A percentile compares a stretch with the other conserved stretches of the same genome.
Evolutionary conservation across 2,329 filamentous ascomycete species (phyloP).

Genomic region (Trichocomaceae sp.): DNA sequence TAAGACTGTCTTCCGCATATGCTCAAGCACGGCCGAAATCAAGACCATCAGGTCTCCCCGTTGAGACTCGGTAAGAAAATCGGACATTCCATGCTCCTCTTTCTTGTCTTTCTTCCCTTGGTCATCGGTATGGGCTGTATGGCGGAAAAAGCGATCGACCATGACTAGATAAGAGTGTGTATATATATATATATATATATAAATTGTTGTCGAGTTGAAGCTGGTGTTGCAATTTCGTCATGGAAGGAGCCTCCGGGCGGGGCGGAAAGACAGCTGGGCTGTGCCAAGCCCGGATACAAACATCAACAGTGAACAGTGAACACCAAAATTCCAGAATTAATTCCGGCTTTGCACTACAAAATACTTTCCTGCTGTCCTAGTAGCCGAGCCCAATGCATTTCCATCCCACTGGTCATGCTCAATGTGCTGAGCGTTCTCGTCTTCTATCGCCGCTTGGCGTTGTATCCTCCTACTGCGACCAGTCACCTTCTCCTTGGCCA

Average conservation of each 20-base stretch:
- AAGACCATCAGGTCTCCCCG: conserved; percentile 38
- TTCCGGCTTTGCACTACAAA: conserved; percentile 61
- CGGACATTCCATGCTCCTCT: conserved; percentile 35
- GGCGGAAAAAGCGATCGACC: neutral
- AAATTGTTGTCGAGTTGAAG: neutral
- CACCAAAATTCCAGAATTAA: neutral
- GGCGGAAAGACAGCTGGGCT: neutral
- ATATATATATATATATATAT: no score
- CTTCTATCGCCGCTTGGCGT: conserved; percentile 20
- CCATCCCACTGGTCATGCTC: conserved; percentile 56
- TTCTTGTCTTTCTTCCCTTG: conserved; percentile 13
- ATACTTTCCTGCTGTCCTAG: conserved; percentile 61
- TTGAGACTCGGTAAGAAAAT: conserved; percentile 36
- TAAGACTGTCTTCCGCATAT: conserved; percentile 35
- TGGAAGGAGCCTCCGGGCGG: neutral
- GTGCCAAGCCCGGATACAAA: neutral
- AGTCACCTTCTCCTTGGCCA: conserved; percentile 36
- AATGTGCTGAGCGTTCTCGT: conserved; percentile 24
- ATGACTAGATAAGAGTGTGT: neutral
- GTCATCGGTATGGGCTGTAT: conserved; percentile 7
- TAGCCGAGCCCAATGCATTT: conserved; percentile 62
- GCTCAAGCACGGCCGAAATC: conserved; percentile 33
- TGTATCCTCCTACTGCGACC: conserved; percentile 44
- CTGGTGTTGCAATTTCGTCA: neutral
- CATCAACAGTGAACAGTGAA: no score